Base-by-base conservation (phyloP, 2,329 filamentous ascomycete genomes). In the Aspergillus sojae region DNA sequence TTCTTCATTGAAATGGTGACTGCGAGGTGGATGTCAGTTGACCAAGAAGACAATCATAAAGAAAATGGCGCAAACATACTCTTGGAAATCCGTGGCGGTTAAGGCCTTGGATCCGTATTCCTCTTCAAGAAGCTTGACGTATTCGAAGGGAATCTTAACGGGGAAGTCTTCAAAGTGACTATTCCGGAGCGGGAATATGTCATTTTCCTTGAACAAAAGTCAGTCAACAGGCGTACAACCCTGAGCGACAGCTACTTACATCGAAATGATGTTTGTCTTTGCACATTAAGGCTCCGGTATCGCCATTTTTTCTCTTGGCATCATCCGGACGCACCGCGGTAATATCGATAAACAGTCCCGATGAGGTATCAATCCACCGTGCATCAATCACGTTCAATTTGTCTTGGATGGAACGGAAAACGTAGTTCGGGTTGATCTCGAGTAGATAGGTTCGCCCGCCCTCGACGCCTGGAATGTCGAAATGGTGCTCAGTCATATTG, bases 291-390 rank as follows among this genome's bases (percentile, higher is more conserved):
- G 77, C 78, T 6, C 79, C 81, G 11, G 75, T 58, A 2, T 75
- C 62, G 0, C 82, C 83, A 4, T 72, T 62, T 0, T 71, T 71
- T 53, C 80, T 74, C 7, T 75, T 77, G 0, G 75, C 75, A 19
- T 77, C 68, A 65, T 86, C 82, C 12, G 78, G 78, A 57, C 85
- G 79, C 5, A 88, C 77, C 6, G 85, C 83, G 0, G 86, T 88
- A 64, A 89, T 86, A 70, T 89, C 86, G 67, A 89, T 87, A 68
- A 87, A 89, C 0, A 88, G 73, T 0, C 86, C 86, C 0, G 83
- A 87, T 0, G 81, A 77, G 23, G 79, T 86, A 69, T 88, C 86
- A 64, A 88, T 86, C 85, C 85, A 89, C 26, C 86, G 79, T 11
- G 83, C 86, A 69, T 89, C 86, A 60, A 89, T 88, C 36, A 84